phyloP scores from a whole-genome alignment of 345 rosid genomes.

The Conringia planisiliqua region DNA sequence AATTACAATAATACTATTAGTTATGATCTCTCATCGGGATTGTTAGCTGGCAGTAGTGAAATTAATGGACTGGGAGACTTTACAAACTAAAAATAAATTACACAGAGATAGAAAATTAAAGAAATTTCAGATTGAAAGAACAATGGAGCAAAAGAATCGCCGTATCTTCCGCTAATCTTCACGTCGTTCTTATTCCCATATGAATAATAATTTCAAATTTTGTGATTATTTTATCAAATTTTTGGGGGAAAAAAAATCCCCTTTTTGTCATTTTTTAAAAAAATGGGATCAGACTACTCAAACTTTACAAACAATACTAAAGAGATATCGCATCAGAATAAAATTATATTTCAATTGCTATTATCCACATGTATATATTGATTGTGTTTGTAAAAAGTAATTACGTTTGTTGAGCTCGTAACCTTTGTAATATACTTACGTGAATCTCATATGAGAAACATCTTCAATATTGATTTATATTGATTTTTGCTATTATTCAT shows the following conservation, averaged over 20 bases:
- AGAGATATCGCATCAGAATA: no score
- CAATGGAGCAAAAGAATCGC: conserved; percentile 33
- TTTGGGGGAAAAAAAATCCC: neutral
- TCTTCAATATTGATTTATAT: no score
- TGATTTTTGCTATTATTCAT: no score
- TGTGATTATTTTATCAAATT: neutral
- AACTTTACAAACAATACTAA: no score
- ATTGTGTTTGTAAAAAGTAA: no score
- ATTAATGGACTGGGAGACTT: conserved; percentile 31
- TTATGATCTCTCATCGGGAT: conserved; percentile 28
- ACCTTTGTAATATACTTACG: no score
- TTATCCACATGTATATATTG: no score
- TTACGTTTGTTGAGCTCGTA: no score
- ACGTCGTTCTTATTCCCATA: conserved; percentile 25
- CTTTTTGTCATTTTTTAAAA: no score
- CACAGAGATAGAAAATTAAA: neutral
- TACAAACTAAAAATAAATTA: conserved; percentile 13
- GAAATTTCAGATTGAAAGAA: neutral
- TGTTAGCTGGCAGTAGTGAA: conserved; percentile 37
- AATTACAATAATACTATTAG: conserved; percentile 7
- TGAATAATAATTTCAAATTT: neutral
- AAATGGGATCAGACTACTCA: no score
- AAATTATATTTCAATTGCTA: no score
- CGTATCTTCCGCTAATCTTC: conserved; percentile 38
- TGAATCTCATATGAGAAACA: no score